Conservation (phyloP, 352 stramenopile species). For the Globisporangium mamillatum region DNA sequence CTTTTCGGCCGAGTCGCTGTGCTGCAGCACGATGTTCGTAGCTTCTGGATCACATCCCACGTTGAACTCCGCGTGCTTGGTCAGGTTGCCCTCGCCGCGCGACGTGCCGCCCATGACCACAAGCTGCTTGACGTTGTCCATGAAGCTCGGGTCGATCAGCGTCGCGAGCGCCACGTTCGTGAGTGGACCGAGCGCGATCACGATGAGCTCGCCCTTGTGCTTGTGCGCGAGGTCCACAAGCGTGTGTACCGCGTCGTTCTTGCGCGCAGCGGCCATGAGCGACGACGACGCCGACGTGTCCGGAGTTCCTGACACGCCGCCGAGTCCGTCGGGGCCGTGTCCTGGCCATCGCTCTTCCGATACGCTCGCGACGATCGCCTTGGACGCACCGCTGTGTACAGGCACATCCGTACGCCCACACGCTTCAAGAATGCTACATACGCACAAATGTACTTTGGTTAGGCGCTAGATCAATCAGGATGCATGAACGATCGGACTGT, state of each 20-base stretch:
- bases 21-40: constrained; percentile 66
- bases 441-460: neutral
- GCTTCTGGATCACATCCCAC: constrained; percentile 80
- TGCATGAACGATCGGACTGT: neutral
- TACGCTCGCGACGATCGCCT: constrained; percentile 62
- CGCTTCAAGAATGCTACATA: constrained; percentile 55
- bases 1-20: constrained; percentile 52
- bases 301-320: constrained; percentile 35
- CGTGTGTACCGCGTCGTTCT: constrained; percentile 66
- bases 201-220: constrained; percentile 63
- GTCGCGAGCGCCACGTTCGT: constrained; percentile 80
- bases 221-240: constrained; percentile 58
- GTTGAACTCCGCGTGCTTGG: constrained; percentile 74
- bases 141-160: constrained; percentile 66
- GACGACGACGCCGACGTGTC: neutral
- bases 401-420: constrained; percentile 47
- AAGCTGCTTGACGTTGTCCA: constrained; percentile 55
- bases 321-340: constrained; percentile 71
- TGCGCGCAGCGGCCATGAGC: constrained; percentile 30
- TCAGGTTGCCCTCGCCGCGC: constrained; percentile 68
- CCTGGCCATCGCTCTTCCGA: constrained; percentile 65
- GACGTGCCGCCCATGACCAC: constrained; percentile 76
- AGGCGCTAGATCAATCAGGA: neutral
- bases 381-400: constrained; percentile 61
- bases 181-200: constrained; percentile 70